Conservation (phyloP, 2,329 filamentous ascomycete species). For the Epichloe uncinata region DNA sequence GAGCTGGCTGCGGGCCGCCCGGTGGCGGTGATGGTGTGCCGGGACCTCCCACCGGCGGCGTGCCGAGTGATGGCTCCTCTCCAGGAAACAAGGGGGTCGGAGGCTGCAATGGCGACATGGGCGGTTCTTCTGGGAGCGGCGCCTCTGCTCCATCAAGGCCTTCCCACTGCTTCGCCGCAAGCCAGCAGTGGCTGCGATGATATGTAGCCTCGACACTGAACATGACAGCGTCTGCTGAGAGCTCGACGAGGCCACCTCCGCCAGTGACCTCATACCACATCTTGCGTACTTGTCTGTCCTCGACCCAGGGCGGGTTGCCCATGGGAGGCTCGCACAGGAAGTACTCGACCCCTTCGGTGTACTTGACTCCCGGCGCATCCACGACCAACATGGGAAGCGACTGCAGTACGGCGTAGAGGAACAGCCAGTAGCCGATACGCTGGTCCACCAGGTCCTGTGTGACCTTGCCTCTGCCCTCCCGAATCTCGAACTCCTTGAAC, state of each 20-base stretch:
- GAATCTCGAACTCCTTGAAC: conserved; percentile 59
- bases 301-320: conserved; percentile 61
- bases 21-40: conserved; percentile 17
- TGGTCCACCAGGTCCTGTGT: conserved; percentile 57
- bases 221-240: conserved; percentile 45
- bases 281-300: conserved; percentile 48
- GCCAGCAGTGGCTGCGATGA: conserved; percentile 44
- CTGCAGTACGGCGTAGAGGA: conserved; percentile 67
- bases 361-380: conserved; percentile 57
- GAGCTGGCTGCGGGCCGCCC: conserved; percentile 12
- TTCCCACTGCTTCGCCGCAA: conserved; percentile 38
- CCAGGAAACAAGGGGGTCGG: conserved; percentile 23
- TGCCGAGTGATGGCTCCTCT: conserved; percentile 14
- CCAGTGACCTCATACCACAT: conserved; percentile 67
- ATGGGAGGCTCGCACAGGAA: conserved; percentile 67
- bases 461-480: conserved; percentile 50
- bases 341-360: conserved; percentile 63
- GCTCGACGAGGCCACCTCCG: conserved; percentile 41
- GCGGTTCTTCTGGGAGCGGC: conserved; percentile 16
- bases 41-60: conserved; percentile 9
- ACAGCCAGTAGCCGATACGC: conserved; percentile 67
- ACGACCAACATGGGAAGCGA: conserved; percentile 65
- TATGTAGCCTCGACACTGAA: conserved; percentile 49
- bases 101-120: conserved; percentile 26
- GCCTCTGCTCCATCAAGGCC: conserved; percentile 17